phyloP scores from a whole-genome alignment of 495 filamentous ascomycete species.

The Rhizodiscina lignyota region DNA sequence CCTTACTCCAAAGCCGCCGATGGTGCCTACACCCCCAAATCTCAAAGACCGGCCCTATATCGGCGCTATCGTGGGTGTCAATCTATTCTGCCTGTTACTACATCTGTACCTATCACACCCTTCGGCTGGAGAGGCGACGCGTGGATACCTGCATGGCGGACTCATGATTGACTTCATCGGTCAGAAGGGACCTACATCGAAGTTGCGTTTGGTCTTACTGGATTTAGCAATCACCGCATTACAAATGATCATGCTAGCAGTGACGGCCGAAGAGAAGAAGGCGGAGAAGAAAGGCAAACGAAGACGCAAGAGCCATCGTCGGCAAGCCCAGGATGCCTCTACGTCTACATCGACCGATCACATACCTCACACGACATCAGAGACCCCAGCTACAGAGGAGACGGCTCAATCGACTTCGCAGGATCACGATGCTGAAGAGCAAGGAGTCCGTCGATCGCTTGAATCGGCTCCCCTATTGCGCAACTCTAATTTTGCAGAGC shows the following conservation, averaged over 20 bases:
- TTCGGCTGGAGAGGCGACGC: slow-evolving; percentile 53
- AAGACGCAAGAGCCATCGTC: background rate
- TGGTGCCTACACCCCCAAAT: slow-evolving; percentile 38
- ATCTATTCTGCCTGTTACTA: slow-evolving; percentile 53
- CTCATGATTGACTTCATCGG: slow-evolving; percentile 79
- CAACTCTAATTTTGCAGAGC: slow-evolving; percentile 8
- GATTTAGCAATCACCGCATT: slow-evolving; percentile 49
- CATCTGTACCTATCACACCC: slow-evolving; percentile 47
- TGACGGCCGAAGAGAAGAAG: slow-evolving; percentile 27
- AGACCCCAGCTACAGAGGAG: background rate
- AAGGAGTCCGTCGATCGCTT: slow-evolving; percentile 43
- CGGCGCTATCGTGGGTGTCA: slow-evolving; percentile 50
- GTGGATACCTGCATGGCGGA: slow-evolving; percentile 74
- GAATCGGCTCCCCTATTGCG: slow-evolving; percentile 16
- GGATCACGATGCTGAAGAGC: slow-evolving; percentile 69
- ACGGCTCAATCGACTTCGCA: slow-evolving; percentile 22
- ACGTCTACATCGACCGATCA: slow-evolving; percentile 7
- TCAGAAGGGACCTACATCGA: slow-evolving; percentile 56
- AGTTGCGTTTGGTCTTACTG: slow-evolving; percentile 41
- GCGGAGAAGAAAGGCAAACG: slow-evolving; percentile 8
- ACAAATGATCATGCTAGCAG: slow-evolving; percentile 59
- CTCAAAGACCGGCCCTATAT: slow-evolving; percentile 46
- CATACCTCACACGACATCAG: slow-evolving; percentile 3
- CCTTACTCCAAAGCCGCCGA: slow-evolving; percentile 61
- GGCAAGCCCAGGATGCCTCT: slow-evolving; percentile 6